These are phyloP conservation scores for Xylariaceae sp. DNA, from an alignment of 2,329 filamentous ascomycete species.

Conservation along the genomic window DNA sequence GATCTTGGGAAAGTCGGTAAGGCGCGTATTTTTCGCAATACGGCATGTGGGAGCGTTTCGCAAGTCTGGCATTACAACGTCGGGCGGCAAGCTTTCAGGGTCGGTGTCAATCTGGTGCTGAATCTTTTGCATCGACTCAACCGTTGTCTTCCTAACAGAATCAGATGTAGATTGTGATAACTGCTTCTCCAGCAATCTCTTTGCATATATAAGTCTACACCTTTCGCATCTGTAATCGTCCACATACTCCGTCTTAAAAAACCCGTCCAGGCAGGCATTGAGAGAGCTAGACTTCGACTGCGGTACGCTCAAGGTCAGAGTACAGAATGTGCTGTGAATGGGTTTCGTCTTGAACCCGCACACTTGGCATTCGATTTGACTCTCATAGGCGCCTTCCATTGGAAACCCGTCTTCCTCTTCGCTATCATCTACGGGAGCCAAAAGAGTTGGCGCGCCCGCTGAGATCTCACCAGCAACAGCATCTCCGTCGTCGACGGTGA, in stretches of 20 bases:
- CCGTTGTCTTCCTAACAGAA: constrained; percentile 45
- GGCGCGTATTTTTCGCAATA: constrained; percentile 82
- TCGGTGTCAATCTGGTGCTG: constrained; percentile 68
- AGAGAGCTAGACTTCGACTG: constrained; percentile 75
- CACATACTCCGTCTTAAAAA: constrained; percentile 92
- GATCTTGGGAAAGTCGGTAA: constrained; percentile 82
- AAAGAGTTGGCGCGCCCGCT: constrained; percentile 14
- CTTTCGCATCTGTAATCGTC: constrained; percentile 96
- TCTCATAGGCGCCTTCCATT: constrained; percentile 85
- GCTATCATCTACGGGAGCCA: constrained; percentile 26
- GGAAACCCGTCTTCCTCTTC: constrained; percentile 68
- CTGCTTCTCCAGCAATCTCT: constrained; percentile 58
- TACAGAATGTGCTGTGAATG: constrained; percentile 79
- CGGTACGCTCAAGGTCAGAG: constrained; percentile 85
- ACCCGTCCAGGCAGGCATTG: constrained; percentile 83
- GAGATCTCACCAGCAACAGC: constrained; percentile 3
- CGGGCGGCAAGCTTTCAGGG: constrained; percentile 70
- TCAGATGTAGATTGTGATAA: constrained; percentile 50
- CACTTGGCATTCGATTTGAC: constrained; percentile 87
- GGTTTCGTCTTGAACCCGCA: constrained; percentile 88
- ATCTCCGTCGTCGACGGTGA: constrained; percentile 24
- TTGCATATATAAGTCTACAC: constrained; percentile 79
- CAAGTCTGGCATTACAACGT: constrained; percentile 67
- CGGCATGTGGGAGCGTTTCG: constrained; percentile 71
- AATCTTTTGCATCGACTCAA: constrained; percentile 59